Evolutionary conservation across 1,139 yeast species (phyloP), one percentile per base, ranked within the genome.

Genomic region (Scheffersomyces quercinus): DNA sequence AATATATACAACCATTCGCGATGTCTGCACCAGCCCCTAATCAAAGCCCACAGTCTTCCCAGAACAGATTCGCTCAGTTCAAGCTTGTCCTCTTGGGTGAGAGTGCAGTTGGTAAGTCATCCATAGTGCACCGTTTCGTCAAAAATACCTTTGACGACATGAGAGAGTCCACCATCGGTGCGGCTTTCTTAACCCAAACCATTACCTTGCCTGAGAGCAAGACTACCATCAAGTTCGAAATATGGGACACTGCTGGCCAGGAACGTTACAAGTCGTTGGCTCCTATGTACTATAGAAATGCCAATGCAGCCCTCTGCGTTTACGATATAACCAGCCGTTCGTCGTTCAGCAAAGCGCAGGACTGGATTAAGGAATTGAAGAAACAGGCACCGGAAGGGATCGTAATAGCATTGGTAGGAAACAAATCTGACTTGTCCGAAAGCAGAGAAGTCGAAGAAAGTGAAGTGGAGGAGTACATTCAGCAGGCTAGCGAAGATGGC

Each of bases 131-230:
- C 52, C 56, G 77, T 35, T 71, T 59, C 37, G 79, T 73, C 40
- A 74, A 73, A 55, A 95, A 91, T 62, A 88, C 95, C 28, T 95
- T 93, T 64, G 97, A 91, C 58, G 97, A 90, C 59, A 81, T 87
- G 68, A 79, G 97, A 55, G 98, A 93, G 66, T 88, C 96, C 20
- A 93, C 98, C 6, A 93, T 93, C 48, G 98, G 98, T 12, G 99
- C 99, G 3, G 99, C 99, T 3, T 93, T 93, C 63, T 73, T 93
- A 46, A 91, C 99, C 12, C 98, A 93, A 62, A 87, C 96, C 74
- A 83, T 56, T 41, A 49, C 58, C 5, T 41, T 46, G 26, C 46
- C 48, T 3, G 47, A 48, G 28, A 42, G 47, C 36, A 39, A 49
- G 34, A 50, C 59, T 31, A 56, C 58, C 15, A 53, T 73, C 37